Evolutionary conservation across 139 green algal genomes (phyloP).

Genomic region (Pycnococcus provasolii): DNA sequence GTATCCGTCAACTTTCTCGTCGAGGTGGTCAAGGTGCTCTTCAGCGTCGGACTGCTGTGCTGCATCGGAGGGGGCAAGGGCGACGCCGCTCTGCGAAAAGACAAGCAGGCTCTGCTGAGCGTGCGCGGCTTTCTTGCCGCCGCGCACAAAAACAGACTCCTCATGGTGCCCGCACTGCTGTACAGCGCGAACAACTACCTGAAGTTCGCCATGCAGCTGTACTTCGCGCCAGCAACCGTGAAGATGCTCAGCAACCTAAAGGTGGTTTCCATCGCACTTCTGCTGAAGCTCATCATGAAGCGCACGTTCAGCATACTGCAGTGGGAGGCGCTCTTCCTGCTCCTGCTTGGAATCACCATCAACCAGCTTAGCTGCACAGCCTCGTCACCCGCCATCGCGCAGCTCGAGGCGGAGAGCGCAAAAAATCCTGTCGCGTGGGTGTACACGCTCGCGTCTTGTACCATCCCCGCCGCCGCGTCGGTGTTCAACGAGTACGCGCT

Average conservation of each 20-base stretch:
- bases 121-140: neutral
- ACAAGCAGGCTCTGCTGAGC: neutral
- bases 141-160: slow-evolving; percentile 32
- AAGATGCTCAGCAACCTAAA: slow-evolving; percentile 98
- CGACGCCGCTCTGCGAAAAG: neutral
- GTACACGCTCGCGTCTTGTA: slow-evolving; percentile 37
- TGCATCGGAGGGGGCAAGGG: slow-evolving; percentile 50
- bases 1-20: slow-evolving; percentile 84
- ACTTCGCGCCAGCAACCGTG: slow-evolving; percentile 86
- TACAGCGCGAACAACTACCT: slow-evolving; percentile 96
- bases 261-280: slow-evolving; percentile 65
- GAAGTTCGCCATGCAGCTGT: slow-evolving; percentile 91
- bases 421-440: slow-evolving; percentile 18
- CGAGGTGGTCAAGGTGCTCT: slow-evolving; percentile 73
- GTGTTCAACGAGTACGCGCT: slow-evolving; percentile 93
- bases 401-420: neutral
- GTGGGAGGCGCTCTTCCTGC: slow-evolving; percentile 87
- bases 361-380: slow-evolving; percentile 68
- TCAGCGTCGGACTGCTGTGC: slow-evolving; percentile 46
- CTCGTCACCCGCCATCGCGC: neutral
- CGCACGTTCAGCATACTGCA: slow-evolving; percentile 43
- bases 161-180: slow-evolving; percentile 45
- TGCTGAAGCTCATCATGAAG: slow-evolving; percentile 62
- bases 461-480: slow-evolving; percentile 70
- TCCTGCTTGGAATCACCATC: slow-evolving; percentile 87